Percentiles rank a stretch among this genome's conserved stretches.
Conservation (phyloP, 805 yeast genomes). For the Schwanniomyces sp. region DNA sequence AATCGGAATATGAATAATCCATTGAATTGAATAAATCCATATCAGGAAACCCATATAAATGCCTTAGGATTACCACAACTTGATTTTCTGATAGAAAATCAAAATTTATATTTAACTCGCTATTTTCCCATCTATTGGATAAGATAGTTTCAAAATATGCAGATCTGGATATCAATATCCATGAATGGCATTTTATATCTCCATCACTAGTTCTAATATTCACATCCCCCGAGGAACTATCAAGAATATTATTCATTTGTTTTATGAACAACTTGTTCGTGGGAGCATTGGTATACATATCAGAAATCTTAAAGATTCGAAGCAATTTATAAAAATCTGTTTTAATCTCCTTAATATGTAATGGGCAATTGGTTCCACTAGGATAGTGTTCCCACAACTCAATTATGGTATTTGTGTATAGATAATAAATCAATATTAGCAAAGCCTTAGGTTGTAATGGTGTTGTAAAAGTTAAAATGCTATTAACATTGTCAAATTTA, state of each 20-base stretch:
- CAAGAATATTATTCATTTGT: constrained; percentile 15
- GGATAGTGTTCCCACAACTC: constrained; percentile 48
- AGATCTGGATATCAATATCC: constrained; percentile 55
- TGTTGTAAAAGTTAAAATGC: constrained; percentile 17
- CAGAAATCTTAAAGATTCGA: constrained; percentile 19
- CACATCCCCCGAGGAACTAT: constrained; percentile 38
- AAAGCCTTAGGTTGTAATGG: constrained; percentile 36
- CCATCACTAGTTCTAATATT: constrained; percentile 49
- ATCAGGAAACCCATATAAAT: constrained; percentile 56
- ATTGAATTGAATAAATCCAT: constrained; percentile 36
- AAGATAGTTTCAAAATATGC: constrained; percentile 63
- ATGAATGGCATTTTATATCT: constrained; percentile 46
- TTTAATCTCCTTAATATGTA: constrained; percentile 25
- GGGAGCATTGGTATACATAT: constrained; percentile 23
- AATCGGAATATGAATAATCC: constrained; percentile 14
- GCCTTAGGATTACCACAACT: constrained; percentile 51
- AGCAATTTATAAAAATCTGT: constrained; percentile 25
- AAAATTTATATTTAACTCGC: constrained; percentile 34
- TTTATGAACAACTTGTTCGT: constrained; percentile 15
- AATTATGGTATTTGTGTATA: constrained; percentile 49
- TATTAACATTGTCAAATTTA: constrained; percentile 11
- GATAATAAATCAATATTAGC: constrained; percentile 39
- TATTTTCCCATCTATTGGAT: constrained; percentile 51
- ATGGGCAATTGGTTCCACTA: constrained; percentile 23
- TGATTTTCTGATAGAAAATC: constrained; percentile 39